Base-by-base conservation (phyloP, 2,329 filamentous ascomycete species). In the Colletotrichum scovillei region DNA sequence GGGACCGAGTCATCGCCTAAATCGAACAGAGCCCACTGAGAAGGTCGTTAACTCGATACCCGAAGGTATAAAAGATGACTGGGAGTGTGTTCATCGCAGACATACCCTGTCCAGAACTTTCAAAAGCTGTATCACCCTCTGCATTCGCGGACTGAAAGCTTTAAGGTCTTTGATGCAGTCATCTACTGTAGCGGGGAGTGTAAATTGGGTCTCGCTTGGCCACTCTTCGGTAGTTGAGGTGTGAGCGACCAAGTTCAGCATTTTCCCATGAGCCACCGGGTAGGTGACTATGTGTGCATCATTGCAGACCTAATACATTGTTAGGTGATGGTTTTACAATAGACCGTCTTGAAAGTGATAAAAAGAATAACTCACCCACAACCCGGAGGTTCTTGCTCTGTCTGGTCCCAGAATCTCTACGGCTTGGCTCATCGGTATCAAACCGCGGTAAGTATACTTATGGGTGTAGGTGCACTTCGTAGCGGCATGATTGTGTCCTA, bases 231-330 rank as follows among this genome's bases (percentile, higher is more conserved):
- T 59, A 24, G 80, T 78, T 0, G 83, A 82, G 2, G 64, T 78
- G 57, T 83, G 81, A 42, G 88, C 88, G 1, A 88, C 87, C 4
- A 88, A 85, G 73, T 92, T 92, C 79, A 91, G 84, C 0, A 86
- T 86, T 32, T 84, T 82, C 5, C 88, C 88, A 3, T 87, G 84
- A 9, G 87, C 85, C 38, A 92, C 88, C 0, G 90, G 89, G 74
- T 91, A 92, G 0, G 88, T 89, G n/a, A 92, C 80, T 1, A 92
- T 78, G 75, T 92, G 90, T 0, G 86, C 87, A 53, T 84, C 80
- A 1, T 84, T 84, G 0, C 88, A 89, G 74, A 81, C 76, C 79
- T 82, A 11, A 9, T 24, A 0, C 0, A 55, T 38, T 3, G 16
- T 64, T n/a, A 64, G 49, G n/a, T n/a, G 14, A 22, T 3, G 76